Percentiles rank a stretch among this genome's conserved stretches.
Conservation (phyloP, 192 early-diverging fungal genomes). For the Thoreauomyces humboldtii region DNA sequence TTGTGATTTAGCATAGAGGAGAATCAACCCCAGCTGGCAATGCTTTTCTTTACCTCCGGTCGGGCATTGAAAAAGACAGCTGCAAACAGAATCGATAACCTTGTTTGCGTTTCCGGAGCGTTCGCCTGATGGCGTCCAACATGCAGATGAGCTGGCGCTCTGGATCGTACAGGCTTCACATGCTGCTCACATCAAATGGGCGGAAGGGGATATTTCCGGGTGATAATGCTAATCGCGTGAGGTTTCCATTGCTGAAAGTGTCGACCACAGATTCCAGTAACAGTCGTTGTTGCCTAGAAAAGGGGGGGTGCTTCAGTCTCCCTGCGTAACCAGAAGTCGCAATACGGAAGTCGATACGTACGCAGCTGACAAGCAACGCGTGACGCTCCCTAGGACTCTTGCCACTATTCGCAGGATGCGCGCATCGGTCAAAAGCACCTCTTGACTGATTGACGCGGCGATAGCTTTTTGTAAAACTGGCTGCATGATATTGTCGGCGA, state of each 20-base stretch:
- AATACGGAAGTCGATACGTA: no score
- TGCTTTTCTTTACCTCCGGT: constrained; percentile 1
- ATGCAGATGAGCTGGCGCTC: no score
- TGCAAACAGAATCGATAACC: constrained; percentile 13
- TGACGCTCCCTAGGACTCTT: constrained; percentile 10
- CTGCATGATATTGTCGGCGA: not conserved
- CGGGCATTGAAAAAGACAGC: constrained; percentile 12
- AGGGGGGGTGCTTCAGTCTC: no score
- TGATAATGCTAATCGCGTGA: no score
- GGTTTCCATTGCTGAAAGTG: constrained; percentile 3
- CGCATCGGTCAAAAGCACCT: not conserved
- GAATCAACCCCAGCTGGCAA: no score
- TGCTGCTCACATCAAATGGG: no score
- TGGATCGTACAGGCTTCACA: no score
- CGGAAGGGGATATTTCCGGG: no score
- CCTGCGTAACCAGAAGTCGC: constrained; percentile 2
- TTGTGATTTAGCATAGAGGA: no score
- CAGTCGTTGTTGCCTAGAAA: constrained; percentile 1
- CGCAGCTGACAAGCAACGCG: no score
- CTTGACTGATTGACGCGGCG: not conserved
- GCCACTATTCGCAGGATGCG: not conserved
- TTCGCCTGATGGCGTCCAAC: no score
- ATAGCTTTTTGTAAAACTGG: constrained; percentile 6
- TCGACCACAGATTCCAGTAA: not conserved
- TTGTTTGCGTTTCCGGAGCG: constrained; percentile 7